Evolutionary conservation across 208 protist species (phyloP).

Genomic region (Trypanosoma mega): DNA sequence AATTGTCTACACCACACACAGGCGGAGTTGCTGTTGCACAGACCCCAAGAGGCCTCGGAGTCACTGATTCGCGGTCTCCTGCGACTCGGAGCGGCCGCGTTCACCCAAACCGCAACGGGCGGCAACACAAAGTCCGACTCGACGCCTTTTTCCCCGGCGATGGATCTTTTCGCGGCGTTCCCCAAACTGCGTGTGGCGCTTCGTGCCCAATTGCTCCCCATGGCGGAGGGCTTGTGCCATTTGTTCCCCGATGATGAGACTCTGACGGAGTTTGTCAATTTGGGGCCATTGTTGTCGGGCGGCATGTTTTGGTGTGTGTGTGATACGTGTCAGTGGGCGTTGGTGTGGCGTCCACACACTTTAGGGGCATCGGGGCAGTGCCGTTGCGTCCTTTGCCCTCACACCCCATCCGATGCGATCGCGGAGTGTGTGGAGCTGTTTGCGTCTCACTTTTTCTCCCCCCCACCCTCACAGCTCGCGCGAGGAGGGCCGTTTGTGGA

Average conservation of each 20-base stretch:
- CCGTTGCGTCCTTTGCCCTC: slow-evolving; percentile 1
- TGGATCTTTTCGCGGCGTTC: slow-evolving; percentile 8
- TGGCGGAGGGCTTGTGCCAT: slow-evolving; percentile 7
- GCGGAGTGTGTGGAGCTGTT: slow-evolving; percentile 19
- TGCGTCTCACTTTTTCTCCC: background rate
- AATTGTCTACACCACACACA: slow-evolving; percentile 11
- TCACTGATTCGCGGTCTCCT: slow-evolving; percentile 3
- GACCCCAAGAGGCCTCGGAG: background rate
- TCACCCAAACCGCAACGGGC: too few species aligned
- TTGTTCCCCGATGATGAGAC: background rate
- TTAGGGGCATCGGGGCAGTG: background rate
- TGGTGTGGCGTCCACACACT: slow-evolving; percentile 2
- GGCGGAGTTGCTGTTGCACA: background rate
- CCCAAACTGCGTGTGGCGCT: background rate
- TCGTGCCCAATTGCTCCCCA: slow-evolving; percentile 1
- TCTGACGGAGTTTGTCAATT: too few species aligned
- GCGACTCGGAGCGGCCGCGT: slow-evolving; percentile 12
- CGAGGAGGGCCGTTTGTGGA: background rate
- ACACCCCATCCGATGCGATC: slow-evolving; percentile 6
- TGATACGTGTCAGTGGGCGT: background rate
- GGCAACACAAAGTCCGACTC: background rate
- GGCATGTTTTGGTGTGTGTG: slow-evolving; percentile 19
- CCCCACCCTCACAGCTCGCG: background rate
- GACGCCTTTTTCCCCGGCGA: too few species aligned
- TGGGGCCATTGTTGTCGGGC: background rate